Percentiles rank a stretch among this genome's conserved stretches.
Conservation (phyloP, 139 green algal genomes). For the Coelastrella sp. region DNA sequence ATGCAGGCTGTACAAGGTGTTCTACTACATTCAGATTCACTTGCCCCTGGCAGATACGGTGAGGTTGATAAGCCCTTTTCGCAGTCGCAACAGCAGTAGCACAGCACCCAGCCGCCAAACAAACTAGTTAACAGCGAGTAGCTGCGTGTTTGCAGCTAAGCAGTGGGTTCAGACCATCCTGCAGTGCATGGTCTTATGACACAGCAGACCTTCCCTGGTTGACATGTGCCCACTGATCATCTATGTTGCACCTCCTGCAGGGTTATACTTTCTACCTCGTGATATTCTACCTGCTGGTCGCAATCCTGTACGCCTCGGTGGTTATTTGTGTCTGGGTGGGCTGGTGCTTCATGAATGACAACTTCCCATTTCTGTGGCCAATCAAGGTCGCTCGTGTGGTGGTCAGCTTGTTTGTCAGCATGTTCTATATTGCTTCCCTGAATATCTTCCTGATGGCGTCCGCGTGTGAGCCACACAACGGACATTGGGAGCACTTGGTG, state of each 20-base stretch:
- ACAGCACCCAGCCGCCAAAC: too few species aligned
- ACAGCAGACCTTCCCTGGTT: too few species aligned
- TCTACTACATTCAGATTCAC: conserved; percentile 61
- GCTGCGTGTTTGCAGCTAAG: background rate
- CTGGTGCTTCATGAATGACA: conserved; percentile 68
- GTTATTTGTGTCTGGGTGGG: conserved; percentile 69
- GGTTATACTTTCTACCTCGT: conserved; percentile 62
- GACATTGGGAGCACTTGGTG: conserved; percentile 50
- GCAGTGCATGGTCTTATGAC: too few species aligned
- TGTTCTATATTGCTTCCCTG: conserved; percentile 65
- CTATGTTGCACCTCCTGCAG: conserved; percentile 6
- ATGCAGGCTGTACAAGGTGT: conserved; percentile 58
- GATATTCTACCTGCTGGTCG: conserved; percentile 63
- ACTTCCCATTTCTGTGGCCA: conserved; percentile 67
- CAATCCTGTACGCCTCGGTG: conserved; percentile 53
- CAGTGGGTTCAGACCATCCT: too few species aligned
- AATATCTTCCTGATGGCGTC: conserved; percentile 63
- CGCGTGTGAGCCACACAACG: conserved; percentile 42
- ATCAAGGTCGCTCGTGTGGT: conserved; percentile 71
- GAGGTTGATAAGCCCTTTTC: too few species aligned
- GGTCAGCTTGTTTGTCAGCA: conserved; percentile 64
- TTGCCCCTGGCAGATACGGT: conserved; percentile 47
- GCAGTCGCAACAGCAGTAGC: too few species aligned
- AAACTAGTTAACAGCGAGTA: too few species aligned
- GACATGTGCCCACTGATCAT: too few species aligned